Conservation (phyloP, 768 basidiomycete species). For the Leccinum olivaceopallidum region DNA sequence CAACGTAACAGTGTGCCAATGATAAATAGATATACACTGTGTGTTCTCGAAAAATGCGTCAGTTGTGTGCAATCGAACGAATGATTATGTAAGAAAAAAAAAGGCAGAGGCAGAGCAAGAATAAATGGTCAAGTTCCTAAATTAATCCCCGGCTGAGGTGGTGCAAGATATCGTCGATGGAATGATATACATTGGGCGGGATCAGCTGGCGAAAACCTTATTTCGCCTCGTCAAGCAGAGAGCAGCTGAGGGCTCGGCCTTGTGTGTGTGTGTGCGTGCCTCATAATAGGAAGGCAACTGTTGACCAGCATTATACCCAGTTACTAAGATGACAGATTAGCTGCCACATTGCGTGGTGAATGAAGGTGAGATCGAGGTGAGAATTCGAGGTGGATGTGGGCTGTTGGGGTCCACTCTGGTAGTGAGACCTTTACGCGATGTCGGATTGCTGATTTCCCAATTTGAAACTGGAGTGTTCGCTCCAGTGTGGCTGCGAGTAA, state of each 20-base stretch:
- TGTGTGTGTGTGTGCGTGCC: constrained; percentile 7
- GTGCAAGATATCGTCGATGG: constrained; percentile 16
- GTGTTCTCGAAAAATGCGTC: constrained; percentile 14
- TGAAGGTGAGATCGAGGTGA: constrained; percentile 18
- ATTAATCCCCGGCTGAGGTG: constrained; percentile 20
- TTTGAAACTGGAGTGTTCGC: constrained; percentile 6
- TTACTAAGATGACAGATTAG: constrained; percentile 24
- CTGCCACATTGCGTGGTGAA: constrained; percentile 22
- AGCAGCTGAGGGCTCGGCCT: background rate
- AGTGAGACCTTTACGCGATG: constrained; percentile 15
- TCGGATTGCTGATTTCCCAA: constrained; percentile 11
- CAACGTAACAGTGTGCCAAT: constrained; percentile 10
- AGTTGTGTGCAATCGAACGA: constrained; percentile 18
- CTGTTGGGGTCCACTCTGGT: constrained; percentile 17
- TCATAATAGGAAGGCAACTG: constrained; percentile 5
- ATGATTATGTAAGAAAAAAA: constrained; percentile 11
- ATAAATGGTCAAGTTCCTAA: constrained; percentile 17
- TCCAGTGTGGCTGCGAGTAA: constrained; percentile 10
- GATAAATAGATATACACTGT: constrained; percentile 22
- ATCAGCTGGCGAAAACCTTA: constrained; percentile 13
- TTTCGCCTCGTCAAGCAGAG: constrained; percentile 8
- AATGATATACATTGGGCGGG: constrained; percentile 23
- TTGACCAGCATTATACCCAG: constrained; percentile 22
- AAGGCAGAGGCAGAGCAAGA: background rate
- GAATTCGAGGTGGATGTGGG: constrained; percentile 13